Evolutionary conservation across 768 basidiomycete genomes (phyloP).

Genomic region (Naganishia antarctica): DNA sequence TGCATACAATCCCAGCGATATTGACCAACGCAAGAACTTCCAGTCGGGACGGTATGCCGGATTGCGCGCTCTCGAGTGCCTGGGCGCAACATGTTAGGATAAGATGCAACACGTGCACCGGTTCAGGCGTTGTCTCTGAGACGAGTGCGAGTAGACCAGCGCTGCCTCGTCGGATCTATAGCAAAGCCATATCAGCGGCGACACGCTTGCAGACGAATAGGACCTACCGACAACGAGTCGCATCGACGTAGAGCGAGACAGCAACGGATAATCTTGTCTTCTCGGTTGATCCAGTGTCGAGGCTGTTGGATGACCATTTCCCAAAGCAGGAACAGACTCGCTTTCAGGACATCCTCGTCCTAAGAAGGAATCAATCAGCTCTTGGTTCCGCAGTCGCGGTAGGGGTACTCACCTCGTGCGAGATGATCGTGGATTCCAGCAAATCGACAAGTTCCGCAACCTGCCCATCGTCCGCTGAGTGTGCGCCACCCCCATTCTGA

Average conservation of each 20-base stretch:
- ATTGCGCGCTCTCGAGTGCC: not conserved
- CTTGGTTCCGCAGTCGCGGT: not conserved
- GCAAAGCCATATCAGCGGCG: not conserved
- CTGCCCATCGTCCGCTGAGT: not conserved
- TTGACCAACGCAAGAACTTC: constrained; percentile 15
- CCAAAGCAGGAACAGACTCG: constrained; percentile 11
- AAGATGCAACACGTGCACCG: not conserved
- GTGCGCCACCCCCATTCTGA: not conserved
- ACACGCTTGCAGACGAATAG: not conserved
- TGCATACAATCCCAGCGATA: not conserved
- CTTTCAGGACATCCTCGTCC: not conserved
- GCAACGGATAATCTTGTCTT: not conserved
- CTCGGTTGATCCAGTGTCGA: not conserved
- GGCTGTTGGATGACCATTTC: constrained; percentile 9
- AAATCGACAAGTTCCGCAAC: not conserved
- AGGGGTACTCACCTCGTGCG: not conserved
- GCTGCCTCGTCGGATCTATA: constrained; percentile 1
- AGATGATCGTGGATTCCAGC: not conserved
- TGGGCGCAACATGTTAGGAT: not conserved
- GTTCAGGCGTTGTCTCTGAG: not conserved
- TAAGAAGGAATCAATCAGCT: not conserved
- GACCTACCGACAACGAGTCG: not conserved
- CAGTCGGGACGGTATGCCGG: not conserved
- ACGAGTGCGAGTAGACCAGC: not conserved
- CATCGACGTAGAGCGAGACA: constrained; percentile 7